Base-by-base conservation (phyloP, 805 yeast genomes). In the Sugiyamaella mastotermitis region DNA sequence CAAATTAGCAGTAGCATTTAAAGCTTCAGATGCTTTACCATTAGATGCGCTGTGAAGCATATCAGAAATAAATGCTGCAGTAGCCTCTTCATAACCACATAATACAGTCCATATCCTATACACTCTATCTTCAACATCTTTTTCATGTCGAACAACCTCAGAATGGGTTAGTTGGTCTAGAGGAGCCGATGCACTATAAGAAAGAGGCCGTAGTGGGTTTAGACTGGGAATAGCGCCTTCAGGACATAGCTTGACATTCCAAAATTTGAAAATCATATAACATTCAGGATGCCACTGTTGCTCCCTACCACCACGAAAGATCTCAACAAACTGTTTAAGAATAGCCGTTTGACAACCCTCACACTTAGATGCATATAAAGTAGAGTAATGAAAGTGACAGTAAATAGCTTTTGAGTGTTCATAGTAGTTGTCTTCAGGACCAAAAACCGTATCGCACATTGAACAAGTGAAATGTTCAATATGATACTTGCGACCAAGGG, bases 201-300 rank as follows among this genome's bases (percentile, higher is more conserved):
- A 42, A 18, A 43, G 13, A 1, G 50, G 47, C 25, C 47, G 22
- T 20, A 36, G 22, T 19, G 47, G 48, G 20, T 48, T 43, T 9
- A 43, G 27, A 4, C 41, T 38, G 13, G 38, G 42, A 11, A 20
- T 19, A 7, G 32, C 31, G 11, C 48, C 47, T 3, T 41, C 50
- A 13, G 51, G 48, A 19, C 81, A 72, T 16, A 92, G 67, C 41
- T 79, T 73, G 15, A 88, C 94, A 56, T 86, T 87, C 98, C 98
- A 92, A 54, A 86, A 88, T 60, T 88, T 88, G 65, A 83, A 88
- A 33, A 92, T 94, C 87, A 94, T 94, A 57, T 87, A 92, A 66
- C 99, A 92, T 58, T 94, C 97, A 1, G 97, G 97, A 61, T 92
- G 99, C 99, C 99, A 92, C 57, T 86, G 94, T 58, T 88, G 95